Conservation (phyloP, 768 basidiomycete genomes). For the Pleurotus djamor region DNA sequence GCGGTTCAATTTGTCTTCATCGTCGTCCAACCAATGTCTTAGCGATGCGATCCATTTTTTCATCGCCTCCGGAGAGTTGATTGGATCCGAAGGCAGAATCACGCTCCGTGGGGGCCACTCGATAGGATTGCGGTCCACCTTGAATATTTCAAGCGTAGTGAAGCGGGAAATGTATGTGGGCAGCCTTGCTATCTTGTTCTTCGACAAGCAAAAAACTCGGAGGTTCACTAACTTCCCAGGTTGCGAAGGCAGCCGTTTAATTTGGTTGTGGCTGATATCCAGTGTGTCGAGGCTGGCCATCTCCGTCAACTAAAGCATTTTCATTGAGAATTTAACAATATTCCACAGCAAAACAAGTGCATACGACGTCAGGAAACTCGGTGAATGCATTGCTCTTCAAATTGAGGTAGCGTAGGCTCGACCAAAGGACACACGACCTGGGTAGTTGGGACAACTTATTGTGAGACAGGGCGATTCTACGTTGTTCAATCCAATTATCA, state of each 20-base stretch:
- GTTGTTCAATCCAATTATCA: no score
- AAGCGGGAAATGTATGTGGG: conserved; percentile 81
- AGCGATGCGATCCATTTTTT: conserved; percentile 71
- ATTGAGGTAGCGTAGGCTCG: conserved; percentile 81
- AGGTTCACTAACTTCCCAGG: conserved; percentile 80
- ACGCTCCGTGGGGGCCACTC: conserved; percentile 84
- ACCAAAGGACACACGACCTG: conserved; percentile 66
- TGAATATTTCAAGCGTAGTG: conserved; percentile 69
- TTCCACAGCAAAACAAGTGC: conserved; percentile 25
- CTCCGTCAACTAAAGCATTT: conserved; percentile 60
- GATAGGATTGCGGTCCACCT: conserved; percentile 88
- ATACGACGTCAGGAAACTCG: conserved; percentile 82
- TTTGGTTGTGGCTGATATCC: conserved; percentile 91
- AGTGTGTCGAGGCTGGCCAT: conserved; percentile 90
- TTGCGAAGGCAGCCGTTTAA: conserved; percentile 73
- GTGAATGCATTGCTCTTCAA: conserved; percentile 83
- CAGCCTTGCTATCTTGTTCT: conserved; percentile 79
- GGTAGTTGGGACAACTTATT: conserved; percentile 83
- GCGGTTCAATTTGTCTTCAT: conserved; percentile 37
- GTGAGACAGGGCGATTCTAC: conserved; percentile 81
- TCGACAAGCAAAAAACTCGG: conserved; percentile 80
- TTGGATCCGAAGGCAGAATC: conserved; percentile 39
- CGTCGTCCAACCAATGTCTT: conserved; percentile 73
- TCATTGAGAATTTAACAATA: background rate
- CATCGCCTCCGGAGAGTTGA: conserved; percentile 49